phyloP scores from a whole-genome alignment of 345 rosid genomes.

The Corchorus olitorius region DNA sequence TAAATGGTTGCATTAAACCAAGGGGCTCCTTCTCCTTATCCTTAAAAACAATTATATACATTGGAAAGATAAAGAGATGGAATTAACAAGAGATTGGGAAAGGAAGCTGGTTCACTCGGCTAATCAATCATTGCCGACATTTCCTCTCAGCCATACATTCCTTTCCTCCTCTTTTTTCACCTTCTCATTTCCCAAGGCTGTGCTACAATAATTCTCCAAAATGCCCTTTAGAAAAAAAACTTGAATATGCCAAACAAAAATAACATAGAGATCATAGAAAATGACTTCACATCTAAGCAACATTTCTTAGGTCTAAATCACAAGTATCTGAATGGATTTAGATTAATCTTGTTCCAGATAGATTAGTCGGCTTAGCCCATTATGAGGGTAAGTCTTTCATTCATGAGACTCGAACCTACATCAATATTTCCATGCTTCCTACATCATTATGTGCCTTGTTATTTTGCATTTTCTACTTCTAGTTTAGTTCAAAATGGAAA shows the following conservation, averaged over 20 bases:
- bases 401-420: no score
- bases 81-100: background rate
- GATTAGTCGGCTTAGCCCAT: no score
- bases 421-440: background rate
- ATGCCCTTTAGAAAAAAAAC: background rate
- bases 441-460: background rate
- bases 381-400: no score
- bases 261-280: background rate
- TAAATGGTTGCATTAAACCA: background rate
- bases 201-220: background rate
- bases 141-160: conserved; percentile 13
- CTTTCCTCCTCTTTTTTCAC: background rate
- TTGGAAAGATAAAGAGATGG: background rate
- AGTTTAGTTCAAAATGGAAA: background rate
- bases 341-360: no score
- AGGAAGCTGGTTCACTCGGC: background rate
- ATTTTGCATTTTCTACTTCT: background rate
- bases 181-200: background rate
- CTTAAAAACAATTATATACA: background rate
- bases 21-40: background rate
- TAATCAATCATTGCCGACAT: conserved; percentile 15
- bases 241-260: background rate
- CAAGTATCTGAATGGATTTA: no score
- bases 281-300: conserved; percentile 8
- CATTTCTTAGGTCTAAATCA: background rate